Evolutionary conservation across 805 yeast species (phyloP).

Genomic region (Candida taoyuanica): DNA sequence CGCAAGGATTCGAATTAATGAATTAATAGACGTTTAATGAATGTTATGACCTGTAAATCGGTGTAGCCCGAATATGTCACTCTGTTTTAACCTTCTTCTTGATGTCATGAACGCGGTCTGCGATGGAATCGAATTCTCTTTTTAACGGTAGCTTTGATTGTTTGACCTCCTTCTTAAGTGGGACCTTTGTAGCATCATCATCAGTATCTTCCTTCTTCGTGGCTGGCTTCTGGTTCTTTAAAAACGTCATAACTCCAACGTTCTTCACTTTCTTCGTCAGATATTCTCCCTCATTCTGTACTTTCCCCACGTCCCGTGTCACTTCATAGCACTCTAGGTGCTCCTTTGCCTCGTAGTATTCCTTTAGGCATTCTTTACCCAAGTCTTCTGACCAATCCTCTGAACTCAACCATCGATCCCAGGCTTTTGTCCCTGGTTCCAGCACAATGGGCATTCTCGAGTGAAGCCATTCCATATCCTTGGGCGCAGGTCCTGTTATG

Average conservation of each 20-base stretch:
- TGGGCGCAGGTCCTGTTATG: conserved; percentile 67
- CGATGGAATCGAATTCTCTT: too few species aligned
- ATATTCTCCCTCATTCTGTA: conserved; percentile 38
- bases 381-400: conserved; percentile 38
- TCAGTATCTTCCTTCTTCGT: conserved; percentile 2
- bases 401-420: conserved; percentile 59
- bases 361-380: conserved; percentile 34
- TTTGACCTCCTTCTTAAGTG: conserved; percentile 1
- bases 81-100: background rate
- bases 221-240: conserved; percentile 4
- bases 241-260: conserved; percentile 14
- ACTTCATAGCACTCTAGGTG: conserved; percentile 54
- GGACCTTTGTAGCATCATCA: background rate
- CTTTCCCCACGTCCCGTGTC: conserved; percentile 58
- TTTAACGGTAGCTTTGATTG: too few species aligned
- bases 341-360: conserved; percentile 27
- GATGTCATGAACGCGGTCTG: background rate
- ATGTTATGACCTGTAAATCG: too few species aligned
- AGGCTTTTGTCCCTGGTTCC: conserved; percentile 50
- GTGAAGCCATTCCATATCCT: conserved; percentile 64
- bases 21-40: background rate
- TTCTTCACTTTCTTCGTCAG: conserved; percentile 28
- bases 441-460: conserved; percentile 72
- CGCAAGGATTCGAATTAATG: conserved; percentile 1
- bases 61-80: background rate